These are phyloP conservation scores for Domatiomyces globalis DNA, from an alignment of 2,329 filamentous ascomycete genomes.

Conservation along the genomic window DNA sequence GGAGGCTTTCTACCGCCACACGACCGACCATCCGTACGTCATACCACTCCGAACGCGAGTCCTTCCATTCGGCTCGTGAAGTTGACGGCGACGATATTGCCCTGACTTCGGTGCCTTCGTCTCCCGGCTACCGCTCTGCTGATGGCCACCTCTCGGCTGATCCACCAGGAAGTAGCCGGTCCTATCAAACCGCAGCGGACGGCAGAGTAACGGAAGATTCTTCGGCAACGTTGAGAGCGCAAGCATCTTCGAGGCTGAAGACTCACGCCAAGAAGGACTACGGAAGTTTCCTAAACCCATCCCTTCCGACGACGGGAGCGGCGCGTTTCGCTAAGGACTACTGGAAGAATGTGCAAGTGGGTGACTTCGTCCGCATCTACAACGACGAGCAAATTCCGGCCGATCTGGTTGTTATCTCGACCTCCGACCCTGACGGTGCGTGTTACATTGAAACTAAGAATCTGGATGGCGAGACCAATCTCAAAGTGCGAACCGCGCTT, in stretches of 20 bases:
- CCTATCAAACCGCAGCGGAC: slow-evolving; percentile 16
- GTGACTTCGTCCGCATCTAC: slow-evolving; percentile 91
- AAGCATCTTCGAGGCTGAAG: slow-evolving; percentile 20
- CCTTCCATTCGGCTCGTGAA: slow-evolving; percentile 36
- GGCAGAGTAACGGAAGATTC: slow-evolving; percentile 1
- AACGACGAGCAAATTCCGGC: slow-evolving; percentile 92
- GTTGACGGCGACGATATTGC: slow-evolving; percentile 56
- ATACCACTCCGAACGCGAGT: slow-evolving; percentile 39
- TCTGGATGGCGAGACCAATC: slow-evolving; percentile 89
- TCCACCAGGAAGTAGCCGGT: slow-evolving; percentile 18
- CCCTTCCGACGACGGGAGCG: slow-evolving; percentile 49
- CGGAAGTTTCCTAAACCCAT: slow-evolving; percentile 61
- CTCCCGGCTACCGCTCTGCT: slow-evolving; percentile 31
- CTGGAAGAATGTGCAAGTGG: slow-evolving; percentile 92
- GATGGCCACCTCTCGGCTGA: slow-evolving; percentile 9
- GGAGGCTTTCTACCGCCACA: slow-evolving; percentile 52
- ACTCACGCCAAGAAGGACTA: slow-evolving; percentile 32
- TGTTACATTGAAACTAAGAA: slow-evolving; percentile 99
- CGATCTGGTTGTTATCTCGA: slow-evolving; percentile 81
- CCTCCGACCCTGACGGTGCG: slow-evolving; percentile 81
- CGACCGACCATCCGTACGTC: slow-evolving; percentile 42
- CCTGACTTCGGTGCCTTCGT: slow-evolving; percentile 89
- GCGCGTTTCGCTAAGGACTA: slow-evolving; percentile 82
- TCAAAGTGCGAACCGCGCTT: slow-evolving; percentile 86
- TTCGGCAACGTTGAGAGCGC: slow-evolving; percentile 2